Evolutionary conservation across 768 basidiomycete species (phyloP).

Genomic region (Serendipita sp.): DNA sequence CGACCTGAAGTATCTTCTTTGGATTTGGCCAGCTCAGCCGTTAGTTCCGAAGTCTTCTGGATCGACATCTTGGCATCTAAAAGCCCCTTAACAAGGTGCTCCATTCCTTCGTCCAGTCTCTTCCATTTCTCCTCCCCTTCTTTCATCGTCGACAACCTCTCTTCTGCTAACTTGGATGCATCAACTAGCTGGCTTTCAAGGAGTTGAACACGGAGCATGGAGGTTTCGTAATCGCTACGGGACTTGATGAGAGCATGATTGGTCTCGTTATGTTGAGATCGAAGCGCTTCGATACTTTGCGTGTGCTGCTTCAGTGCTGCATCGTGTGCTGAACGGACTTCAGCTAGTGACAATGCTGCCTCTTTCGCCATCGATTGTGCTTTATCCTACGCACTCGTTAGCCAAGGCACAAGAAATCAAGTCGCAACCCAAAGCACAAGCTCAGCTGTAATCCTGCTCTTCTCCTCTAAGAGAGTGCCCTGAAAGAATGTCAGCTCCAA

Average conservation of each 20-base stretch:
- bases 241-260: not conserved
- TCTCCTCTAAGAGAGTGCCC: too few species aligned
- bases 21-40: not conserved
- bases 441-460: too few species aligned
- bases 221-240: not conserved
- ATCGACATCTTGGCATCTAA: not conserved
- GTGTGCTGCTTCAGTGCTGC: too few species aligned
- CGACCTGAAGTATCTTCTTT: not conserved
- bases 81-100: not conserved
- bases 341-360: too few species aligned
- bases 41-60: not conserved
- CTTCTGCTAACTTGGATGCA: not conserved
- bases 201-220: not conserved
- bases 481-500: too few species aligned
- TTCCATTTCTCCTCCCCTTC: not conserved
- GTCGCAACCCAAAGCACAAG: too few species aligned
- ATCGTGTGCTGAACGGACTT: too few species aligned
- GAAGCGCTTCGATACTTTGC: not conserved
- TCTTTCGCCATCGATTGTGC: too few species aligned
- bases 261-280: not conserved
- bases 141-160: not conserved
- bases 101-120: not conserved
- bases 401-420: too few species aligned
- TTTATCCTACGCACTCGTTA: too few species aligned
- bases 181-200: not conserved